Percentiles rank a stretch among this genome's conserved stretches.
phyloP scores from a whole-genome alignment of 352 stramenopile species.

The Globisporangium orthogonon region DNA sequence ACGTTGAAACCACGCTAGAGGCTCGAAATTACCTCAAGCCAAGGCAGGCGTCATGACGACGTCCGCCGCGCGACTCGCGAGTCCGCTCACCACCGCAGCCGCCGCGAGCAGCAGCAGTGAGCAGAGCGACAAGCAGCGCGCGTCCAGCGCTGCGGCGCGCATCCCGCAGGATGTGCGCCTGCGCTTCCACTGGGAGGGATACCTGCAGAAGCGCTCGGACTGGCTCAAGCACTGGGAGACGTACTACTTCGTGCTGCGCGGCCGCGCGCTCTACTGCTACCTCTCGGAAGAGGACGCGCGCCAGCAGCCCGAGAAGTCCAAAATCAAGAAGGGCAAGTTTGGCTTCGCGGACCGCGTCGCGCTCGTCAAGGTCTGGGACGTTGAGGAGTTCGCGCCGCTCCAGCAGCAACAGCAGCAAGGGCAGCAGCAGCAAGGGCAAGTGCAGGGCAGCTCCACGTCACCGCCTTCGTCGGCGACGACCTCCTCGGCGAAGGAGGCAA shows the following conservation, averaged over 20 bases:
- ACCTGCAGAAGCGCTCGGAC: slow-evolving; percentile 85
- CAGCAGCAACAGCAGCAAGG: slow-evolving; percentile 1
- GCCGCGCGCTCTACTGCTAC: slow-evolving; percentile 75
- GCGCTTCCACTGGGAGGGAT: slow-evolving; percentile 77
- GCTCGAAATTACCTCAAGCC: no score
- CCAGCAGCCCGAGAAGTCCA: slow-evolving; percentile 74
- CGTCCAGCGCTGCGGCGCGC: slow-evolving; percentile 7
- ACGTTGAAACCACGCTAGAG: no score
- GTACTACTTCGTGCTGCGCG: slow-evolving; percentile 81
- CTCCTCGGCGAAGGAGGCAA: slow-evolving; percentile 1
- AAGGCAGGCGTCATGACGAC: slow-evolving; percentile 2
- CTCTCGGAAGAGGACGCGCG: slow-evolving; percentile 74
- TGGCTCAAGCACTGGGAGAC: slow-evolving; percentile 90
- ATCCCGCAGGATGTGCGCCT: slow-evolving; percentile 34
- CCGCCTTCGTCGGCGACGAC: background rate
- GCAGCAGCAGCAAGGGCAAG: background rate
- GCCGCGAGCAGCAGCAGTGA: background rate
- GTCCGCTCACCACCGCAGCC: slow-evolving; percentile 7
- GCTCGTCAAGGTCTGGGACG: slow-evolving; percentile 66
- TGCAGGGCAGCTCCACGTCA: background rate
- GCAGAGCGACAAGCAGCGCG: slow-evolving; percentile 1
- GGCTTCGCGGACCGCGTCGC: slow-evolving; percentile 75
- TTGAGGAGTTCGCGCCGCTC: slow-evolving; percentile 35
- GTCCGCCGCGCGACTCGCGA: slow-evolving; percentile 8
- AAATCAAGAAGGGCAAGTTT: slow-evolving; percentile 88